A percentile compares a stretch with the other conserved stretches of the same genome.
Evolutionary conservation across 2,329 filamentous ascomycete genomes (phyloP).

Genomic region (Fusarium falciforme): DNA sequence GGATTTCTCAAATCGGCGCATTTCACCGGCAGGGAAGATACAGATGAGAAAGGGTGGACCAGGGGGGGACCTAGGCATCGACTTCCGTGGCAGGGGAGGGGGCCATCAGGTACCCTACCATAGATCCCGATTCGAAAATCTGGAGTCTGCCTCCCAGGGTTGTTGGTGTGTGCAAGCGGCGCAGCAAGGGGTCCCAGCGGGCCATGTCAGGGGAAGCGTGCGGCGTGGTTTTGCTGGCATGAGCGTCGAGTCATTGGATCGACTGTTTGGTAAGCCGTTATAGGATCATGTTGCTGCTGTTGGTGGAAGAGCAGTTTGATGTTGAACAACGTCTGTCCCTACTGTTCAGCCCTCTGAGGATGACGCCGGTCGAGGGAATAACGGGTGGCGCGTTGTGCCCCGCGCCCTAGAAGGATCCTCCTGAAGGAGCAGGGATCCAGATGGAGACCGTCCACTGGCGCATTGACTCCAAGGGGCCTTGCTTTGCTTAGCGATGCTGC

Average conservation of each 20-base stretch:
- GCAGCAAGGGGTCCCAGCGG: not conserved
- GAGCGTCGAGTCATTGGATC: not conserved
- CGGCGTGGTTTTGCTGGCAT: not conserved
- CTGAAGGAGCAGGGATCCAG: not conserved
- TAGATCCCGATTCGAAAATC: constrained; percentile 34
- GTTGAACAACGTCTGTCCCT: not conserved
- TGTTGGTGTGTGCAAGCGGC: constrained; percentile 1
- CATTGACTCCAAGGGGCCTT: not conserved
- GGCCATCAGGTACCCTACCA: not conserved
- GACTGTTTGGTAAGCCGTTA: not conserved
- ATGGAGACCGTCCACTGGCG: not conserved
- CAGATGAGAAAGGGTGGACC: not conserved
- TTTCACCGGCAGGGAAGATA: not conserved
- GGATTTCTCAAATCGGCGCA: not conserved
- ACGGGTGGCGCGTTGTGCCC: constrained; percentile 2
- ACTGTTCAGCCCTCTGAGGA: not conserved
- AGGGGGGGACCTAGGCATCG: not conserved
- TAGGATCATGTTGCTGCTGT: not conserved
- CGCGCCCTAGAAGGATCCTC: not conserved
- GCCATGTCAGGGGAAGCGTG: not conserved
- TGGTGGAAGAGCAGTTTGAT: not conserved
- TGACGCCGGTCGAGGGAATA: not conserved
- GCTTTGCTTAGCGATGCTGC: not conserved
- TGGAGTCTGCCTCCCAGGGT: not conserved
- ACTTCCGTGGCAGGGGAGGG: not conserved